These are phyloP conservation scores for Malus sieversii DNA, from an alignment of 306 rosid species.

Conservation along the genomic window DNA sequence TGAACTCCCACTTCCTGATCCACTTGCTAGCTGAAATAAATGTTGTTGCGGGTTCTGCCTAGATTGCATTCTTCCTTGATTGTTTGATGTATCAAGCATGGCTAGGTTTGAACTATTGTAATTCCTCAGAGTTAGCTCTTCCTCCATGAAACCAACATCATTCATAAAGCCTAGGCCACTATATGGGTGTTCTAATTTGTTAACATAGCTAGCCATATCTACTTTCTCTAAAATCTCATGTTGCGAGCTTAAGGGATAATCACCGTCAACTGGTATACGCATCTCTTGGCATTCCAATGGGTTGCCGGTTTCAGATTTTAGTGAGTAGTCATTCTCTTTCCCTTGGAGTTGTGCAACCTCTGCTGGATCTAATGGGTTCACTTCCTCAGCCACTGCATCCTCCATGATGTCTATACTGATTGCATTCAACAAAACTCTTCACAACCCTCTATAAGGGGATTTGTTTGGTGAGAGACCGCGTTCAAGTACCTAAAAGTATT, in stretches of 20 bases:
- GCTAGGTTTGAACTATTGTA: not conserved
- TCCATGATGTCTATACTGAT: slow-evolving; percentile 43
- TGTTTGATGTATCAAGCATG: not conserved
- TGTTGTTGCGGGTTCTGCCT: slow-evolving; percentile 54
- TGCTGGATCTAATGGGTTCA: slow-evolving; percentile 21
- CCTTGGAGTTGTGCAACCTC: slow-evolving; percentile 46
- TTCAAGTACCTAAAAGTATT: not conserved
- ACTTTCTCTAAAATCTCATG: slow-evolving; percentile 31
- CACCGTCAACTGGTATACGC: slow-evolving; percentile 28
- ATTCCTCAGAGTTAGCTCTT: slow-evolving; percentile 56
- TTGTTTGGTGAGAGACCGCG: slow-evolving; percentile 15
- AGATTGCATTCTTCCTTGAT: slow-evolving; percentile 33
- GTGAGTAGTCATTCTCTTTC: slow-evolving; percentile 41
- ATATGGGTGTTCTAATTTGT: slow-evolving; percentile 35
- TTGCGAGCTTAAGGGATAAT: slow-evolving; percentile 18
- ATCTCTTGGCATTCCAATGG: slow-evolving; percentile 40
- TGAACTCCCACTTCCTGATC: slow-evolving; percentile 57
- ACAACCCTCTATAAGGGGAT: slow-evolving; percentile 12
- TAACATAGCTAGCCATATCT: slow-evolving; percentile 19
- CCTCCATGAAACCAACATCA: slow-evolving; percentile 42
- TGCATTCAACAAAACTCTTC: slow-evolving; percentile 24
- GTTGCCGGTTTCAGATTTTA: slow-evolving; percentile 22
- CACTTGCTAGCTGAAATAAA: slow-evolving; percentile 56
- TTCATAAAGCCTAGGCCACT: slow-evolving; percentile 16
- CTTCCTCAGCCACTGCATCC: slow-evolving; percentile 52